Evolutionary conservation across 441 rosid species (phyloP).

Genomic region (Arabidopsis hybrid): DNA sequence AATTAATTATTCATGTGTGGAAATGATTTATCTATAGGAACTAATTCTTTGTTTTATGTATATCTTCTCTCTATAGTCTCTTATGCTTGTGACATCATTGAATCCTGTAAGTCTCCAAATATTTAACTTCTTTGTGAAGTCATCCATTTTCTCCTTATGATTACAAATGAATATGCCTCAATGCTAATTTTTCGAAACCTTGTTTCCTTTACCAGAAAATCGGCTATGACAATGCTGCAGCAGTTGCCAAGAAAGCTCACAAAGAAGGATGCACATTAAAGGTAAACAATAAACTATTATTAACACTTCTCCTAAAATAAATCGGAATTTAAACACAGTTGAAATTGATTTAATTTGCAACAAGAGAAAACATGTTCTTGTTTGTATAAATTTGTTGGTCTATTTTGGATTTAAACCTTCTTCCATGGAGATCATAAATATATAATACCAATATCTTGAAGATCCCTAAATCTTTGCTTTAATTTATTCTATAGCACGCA

Average conservation of each 20-base stretch:
- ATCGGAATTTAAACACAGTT: neutral
- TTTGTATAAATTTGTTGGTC: neutral
- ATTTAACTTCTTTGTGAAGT: neutral
- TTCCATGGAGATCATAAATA: neutral
- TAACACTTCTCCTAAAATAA: too few species aligned
- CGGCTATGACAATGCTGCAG: constrained; percentile 95
- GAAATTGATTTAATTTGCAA: neutral
- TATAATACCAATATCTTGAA: neutral
- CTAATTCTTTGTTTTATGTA: constrained; percentile 10
- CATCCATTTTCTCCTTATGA: neutral
- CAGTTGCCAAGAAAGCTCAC: constrained; percentile 96
- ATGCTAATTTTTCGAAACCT: neutral
- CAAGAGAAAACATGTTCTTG: neutral
- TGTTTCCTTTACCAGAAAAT: constrained; percentile 63
- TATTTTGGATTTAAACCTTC: neutral
- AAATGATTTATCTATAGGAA: neutral
- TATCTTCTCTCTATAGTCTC: constrained; percentile 67
- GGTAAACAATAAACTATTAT: constrained; percentile 49
- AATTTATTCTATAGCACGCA: constrained; percentile 33
- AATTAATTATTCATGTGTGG: neutral
- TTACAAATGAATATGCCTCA: neutral
- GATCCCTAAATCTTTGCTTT: neutral
- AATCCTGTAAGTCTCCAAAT: constrained; percentile 75
- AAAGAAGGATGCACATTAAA: constrained; percentile 88
- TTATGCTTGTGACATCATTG: constrained; percentile 95